Percentiles rank a stretch among this genome's conserved stretches.
Conservation (phyloP, 1,284 basidiomycete species). For the Papiliotrema terrestris region DNA sequence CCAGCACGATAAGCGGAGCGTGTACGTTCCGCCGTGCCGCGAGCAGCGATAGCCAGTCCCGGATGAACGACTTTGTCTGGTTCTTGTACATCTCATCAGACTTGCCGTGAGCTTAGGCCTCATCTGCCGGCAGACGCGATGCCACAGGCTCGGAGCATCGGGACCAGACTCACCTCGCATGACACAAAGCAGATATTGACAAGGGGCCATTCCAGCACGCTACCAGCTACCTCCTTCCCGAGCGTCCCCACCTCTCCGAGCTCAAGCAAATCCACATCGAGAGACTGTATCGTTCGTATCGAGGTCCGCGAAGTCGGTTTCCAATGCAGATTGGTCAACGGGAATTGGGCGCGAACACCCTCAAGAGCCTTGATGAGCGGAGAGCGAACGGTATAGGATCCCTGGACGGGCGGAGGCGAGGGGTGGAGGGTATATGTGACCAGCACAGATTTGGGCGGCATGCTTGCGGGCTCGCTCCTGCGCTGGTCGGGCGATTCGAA, state of each 20-base stretch:
- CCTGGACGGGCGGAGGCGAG: conserved; percentile 11
- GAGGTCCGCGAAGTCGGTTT: conserved; percentile 66
- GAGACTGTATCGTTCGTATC: conserved; percentile 78
- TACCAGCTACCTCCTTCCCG: conserved; percentile 57
- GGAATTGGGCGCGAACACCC: conserved; percentile 68
- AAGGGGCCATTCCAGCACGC: conserved; percentile 77
- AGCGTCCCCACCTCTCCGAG: conserved; percentile 58
- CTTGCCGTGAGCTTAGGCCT: conserved; percentile 49
- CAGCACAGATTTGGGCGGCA: conserved; percentile 30
- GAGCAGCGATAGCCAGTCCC: conserved; percentile 78
- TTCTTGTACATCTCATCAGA: conserved; percentile 80
- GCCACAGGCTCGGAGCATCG: background rate
- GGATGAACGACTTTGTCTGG: conserved; percentile 74
- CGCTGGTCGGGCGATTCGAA: background rate
- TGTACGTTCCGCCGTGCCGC: conserved; percentile 65
- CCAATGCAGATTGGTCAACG: conserved; percentile 87
- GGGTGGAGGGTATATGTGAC: conserved; percentile 46
- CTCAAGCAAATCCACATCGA: conserved; percentile 69
- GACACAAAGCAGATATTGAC: conserved; percentile 79
- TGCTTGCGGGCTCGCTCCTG: background rate
- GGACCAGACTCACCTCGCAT: conserved; percentile 66
- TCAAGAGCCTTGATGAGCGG: conserved; percentile 52
- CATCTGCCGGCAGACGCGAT: background rate
- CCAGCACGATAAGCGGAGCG: conserved; percentile 84
- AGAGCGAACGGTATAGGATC: conserved; percentile 1